Percentiles rank a stretch among this genome's conserved stretches.
Conservation (phyloP, 1,284 basidiomycete genomes). For the Blastosporella zonata region DNA sequence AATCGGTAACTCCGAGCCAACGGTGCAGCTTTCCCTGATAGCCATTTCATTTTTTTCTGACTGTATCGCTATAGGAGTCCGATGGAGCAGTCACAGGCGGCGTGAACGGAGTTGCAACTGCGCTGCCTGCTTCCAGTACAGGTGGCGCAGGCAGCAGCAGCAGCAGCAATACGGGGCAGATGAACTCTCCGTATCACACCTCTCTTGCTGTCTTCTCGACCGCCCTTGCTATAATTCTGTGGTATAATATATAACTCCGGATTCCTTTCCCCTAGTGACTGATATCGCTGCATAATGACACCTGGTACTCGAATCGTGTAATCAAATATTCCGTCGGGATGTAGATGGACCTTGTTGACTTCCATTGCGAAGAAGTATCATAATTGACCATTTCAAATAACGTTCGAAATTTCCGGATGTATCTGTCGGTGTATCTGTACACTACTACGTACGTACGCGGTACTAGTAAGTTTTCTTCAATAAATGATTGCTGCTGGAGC, state of each 20-base stretch:
- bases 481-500: conserved; percentile 14
- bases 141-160: not conserved
- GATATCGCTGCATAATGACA: not conserved
- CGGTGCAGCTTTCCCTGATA: conserved; percentile 2
- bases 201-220: conserved; percentile 22
- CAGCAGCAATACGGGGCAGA: conserved; percentile 14
- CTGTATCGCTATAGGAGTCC: conserved; percentile 28
- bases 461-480: conserved; percentile 2
- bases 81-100: conserved; percentile 39
- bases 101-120: conserved; percentile 39
- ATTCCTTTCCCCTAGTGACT: not conserved
- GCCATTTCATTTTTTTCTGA: not conserved
- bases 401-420: too few species aligned
- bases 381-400: too few species aligned
- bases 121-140: conserved; percentile 21
- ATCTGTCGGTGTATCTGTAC: not conserved
- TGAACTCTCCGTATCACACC: conserved; percentile 19
- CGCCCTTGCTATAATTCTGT: conserved; percentile 4
- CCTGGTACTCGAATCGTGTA: not conserved
- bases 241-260: not conserved
- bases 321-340: not conserved
- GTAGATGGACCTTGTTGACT: too few species aligned
- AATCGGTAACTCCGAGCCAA: conserved; percentile 30
- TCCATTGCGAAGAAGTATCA: too few species aligned
- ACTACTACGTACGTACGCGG: not conserved